phyloP scores from a whole-genome alignment of 257 asterid genomes.

The Buddleja alternifolia region DNA sequence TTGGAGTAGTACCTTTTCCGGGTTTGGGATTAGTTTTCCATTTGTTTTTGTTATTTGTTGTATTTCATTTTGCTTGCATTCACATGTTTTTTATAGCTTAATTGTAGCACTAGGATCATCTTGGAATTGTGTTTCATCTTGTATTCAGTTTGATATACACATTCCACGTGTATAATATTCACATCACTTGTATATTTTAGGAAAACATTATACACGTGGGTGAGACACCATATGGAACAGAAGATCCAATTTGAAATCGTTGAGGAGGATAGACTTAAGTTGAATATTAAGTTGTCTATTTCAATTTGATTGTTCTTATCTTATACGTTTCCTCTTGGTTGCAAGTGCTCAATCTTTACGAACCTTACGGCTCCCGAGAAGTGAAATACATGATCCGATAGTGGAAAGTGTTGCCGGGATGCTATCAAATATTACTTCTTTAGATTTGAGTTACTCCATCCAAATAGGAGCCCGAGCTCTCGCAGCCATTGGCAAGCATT shows the following conservation, averaged over 20 bases:
- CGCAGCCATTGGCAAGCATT: slow-evolving; percentile 49
- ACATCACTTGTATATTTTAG: too few relatives aligned
- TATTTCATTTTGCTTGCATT: neutral
- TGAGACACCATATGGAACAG: too few relatives aligned
- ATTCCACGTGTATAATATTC: too few relatives aligned
- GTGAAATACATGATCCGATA: slow-evolving; percentile 42
- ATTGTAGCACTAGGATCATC: neutral
- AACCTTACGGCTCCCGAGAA: slow-evolving; percentile 44
- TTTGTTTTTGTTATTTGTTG: neutral
- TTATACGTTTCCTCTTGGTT: slow-evolving; percentile 25
- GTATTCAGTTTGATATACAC: too few relatives aligned
- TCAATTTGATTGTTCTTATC: neutral
- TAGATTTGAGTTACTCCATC: slow-evolving; percentile 57
- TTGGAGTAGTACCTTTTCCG: too few relatives aligned
- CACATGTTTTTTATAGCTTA: neutral
- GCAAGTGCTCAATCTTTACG: slow-evolving; percentile 52
- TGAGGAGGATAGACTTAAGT: neutral
- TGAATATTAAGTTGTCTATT: neutral
- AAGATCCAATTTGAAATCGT: too few relatives aligned
- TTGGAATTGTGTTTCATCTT: too few relatives aligned
- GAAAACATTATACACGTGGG: too few relatives aligned
- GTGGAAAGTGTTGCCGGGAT: slow-evolving; percentile 38
- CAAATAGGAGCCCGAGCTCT: slow-evolving; percentile 51
- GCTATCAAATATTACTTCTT: slow-evolving; percentile 36
- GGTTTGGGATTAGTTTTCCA: too few relatives aligned